Evolutionary conservation across 768 basidiomycete species (phyloP).

Genomic region (Russula ochroleuca): DNA sequence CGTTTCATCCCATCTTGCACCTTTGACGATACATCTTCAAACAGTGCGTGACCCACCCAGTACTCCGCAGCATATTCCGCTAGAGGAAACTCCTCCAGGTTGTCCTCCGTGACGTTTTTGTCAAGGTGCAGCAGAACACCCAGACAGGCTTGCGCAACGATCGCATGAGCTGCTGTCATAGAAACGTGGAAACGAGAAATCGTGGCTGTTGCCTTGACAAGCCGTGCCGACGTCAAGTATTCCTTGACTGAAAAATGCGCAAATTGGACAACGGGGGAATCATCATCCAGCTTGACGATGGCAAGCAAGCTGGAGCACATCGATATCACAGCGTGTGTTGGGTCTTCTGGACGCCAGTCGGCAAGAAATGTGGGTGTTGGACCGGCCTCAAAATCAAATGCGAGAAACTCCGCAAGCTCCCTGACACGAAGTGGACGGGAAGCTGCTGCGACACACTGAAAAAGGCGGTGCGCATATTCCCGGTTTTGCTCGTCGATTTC

Average conservation of each 20-base stretch:
- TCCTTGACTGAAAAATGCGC: not conserved
- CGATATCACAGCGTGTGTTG: not conserved
- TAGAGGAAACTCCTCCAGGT: not conserved
- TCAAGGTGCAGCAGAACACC: not conserved
- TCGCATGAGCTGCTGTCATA: not conserved
- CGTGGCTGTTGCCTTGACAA: not conserved
- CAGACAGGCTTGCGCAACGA: not conserved
- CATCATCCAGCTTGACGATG: not conserved
- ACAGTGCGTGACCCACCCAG: not conserved
- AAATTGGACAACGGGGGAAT: not conserved
- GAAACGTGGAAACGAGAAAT: not conserved
- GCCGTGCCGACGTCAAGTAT: not conserved
- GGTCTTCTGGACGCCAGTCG: not conserved
- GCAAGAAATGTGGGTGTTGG: not conserved
- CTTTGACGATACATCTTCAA: not conserved
- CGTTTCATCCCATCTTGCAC: not conserved
- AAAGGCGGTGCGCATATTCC: not conserved
- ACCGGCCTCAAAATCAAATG: not conserved
- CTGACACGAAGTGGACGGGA: not conserved
- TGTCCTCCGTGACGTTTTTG: not conserved
- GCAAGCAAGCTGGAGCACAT: not conserved
- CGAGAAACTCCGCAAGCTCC: constrained; percentile 2
- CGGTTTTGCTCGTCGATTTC: not conserved
- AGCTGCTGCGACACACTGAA: not conserved
- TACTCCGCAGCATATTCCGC: not conserved